Percentiles rank a stretch among this genome's conserved stretches.
phyloP scores from a whole-genome alignment of 2,329 filamentous ascomycete genomes.

The Colletotrichum truncatum region DNA sequence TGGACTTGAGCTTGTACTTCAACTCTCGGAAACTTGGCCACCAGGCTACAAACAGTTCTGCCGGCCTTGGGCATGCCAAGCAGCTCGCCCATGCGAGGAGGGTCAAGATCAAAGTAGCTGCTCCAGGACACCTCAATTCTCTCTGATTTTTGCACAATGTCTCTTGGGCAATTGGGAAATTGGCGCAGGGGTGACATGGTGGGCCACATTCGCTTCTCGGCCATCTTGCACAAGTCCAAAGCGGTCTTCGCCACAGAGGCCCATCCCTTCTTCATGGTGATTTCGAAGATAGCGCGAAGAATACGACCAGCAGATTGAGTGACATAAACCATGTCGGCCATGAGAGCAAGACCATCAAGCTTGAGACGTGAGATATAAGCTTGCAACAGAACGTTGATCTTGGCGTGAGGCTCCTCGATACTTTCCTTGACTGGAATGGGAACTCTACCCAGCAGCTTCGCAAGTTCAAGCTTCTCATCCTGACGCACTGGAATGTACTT shows the following conservation, averaged over 20 bases:
- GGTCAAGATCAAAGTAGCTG: slow-evolving; percentile 95
- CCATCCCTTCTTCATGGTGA: slow-evolving; percentile 97
- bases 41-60: slow-evolving; percentile 82
- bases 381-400: slow-evolving; percentile 97
- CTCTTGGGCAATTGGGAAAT: slow-evolving; percentile 82
- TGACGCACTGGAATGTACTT: slow-evolving; percentile 98
- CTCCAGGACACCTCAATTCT: slow-evolving; percentile 93
- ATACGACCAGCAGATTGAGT: slow-evolving; percentile 98
- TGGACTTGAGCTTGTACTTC: slow-evolving; percentile 95
- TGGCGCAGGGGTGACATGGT: slow-evolving; percentile 97
- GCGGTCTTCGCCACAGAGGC: slow-evolving; percentile 91
- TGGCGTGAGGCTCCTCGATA: slow-evolving; percentile 95
- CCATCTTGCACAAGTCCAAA: slow-evolving; percentile 97
- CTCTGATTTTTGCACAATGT: slow-evolving; percentile 92
- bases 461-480: slow-evolving; percentile 96
- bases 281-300: slow-evolving; percentile 94
- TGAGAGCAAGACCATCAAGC: slow-evolving; percentile 91
- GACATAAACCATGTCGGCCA: slow-evolving; percentile 99
- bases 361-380: slow-evolving; percentile 96
- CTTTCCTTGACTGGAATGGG: slow-evolving; percentile 98
- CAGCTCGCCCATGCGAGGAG: slow-evolving; percentile 94
- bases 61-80: slow-evolving; percentile 91
- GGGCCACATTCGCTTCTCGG: slow-evolving; percentile 99
- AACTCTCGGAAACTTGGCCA: slow-evolving; percentile 91
- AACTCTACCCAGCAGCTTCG: slow-evolving; percentile 87